Evolutionary conservation across 1,284 basidiomycete species (phyloP), one percentile per base, ranked within the genome.

Genomic region (Tylopilus sp.): DNA sequence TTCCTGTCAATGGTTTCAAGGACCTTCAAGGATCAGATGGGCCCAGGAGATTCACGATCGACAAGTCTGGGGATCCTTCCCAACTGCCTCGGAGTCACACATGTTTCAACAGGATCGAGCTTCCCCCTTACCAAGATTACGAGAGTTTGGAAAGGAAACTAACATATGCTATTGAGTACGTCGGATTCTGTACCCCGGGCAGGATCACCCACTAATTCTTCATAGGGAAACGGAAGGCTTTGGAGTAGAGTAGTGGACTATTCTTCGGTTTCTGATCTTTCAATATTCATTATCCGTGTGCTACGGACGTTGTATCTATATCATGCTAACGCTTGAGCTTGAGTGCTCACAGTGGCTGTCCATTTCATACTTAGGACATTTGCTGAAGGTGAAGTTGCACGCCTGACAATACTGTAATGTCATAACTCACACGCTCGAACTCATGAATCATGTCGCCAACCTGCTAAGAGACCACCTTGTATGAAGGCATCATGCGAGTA

Each of bases 1-100:
- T 99, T 49, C 97, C 97, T 6, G 97, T 99, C 67, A 97, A 97
- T 69, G 97, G 97, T 1, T 99, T 99, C 81, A 98, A 98, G 71
- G 97, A 99, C 63, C 74, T 99, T 25, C 96, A 98, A 71, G 96
- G 96, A 7, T 95, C 92, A 1, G 96, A 99, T 68, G 96, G 96
- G 1, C 96, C 97, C 5, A 77, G 93, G 46, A 77, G 93, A 52
- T 97, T 97, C 71, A 97, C 93, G 13, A 96, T 97, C 57, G 94
- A 97, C 72, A 97, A 96, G 71, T 89, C 87, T 41, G 93, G 93
- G n/a, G 92, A 96, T 68, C 87, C 92, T 28, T 84, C 82, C 36
- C 91, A 93, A 57, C 70, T 97, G 53, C 94, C 93, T 8, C 86
- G 93, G 71, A 88, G 84, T 59, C 87, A 89, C 63, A 96, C 93